Evolutionary conservation across 2,329 filamentous ascomycete genomes (phyloP).

Genomic region (Exutisphaerella laricina): DNA sequence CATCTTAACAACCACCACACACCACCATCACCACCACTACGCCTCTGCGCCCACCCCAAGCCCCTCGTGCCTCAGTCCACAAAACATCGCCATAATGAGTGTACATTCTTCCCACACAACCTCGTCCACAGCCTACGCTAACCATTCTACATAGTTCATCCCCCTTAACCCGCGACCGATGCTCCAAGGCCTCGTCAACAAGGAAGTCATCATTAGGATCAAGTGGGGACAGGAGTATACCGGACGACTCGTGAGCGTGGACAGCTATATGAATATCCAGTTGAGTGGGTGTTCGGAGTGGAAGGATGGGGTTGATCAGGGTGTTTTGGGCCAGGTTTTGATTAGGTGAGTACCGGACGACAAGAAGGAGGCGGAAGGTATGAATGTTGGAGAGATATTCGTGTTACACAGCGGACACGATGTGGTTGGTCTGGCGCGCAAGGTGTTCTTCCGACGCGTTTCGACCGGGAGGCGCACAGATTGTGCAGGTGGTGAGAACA

Average conservation of each 20-base stretch:
- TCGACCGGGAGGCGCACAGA: background rate
- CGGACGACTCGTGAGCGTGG: constrained; percentile 82
- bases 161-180: constrained; percentile 95
- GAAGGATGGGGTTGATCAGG: constrained; percentile 79
- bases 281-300: constrained; percentile 87
- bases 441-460: no score
- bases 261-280: constrained; percentile 99
- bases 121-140: no score
- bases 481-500: background rate
- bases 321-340: constrained; percentile 80
- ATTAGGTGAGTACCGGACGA: constrained; percentile 65
- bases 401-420: no score
- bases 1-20: background rate
- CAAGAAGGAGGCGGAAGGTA: no score
- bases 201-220: constrained; percentile 82
- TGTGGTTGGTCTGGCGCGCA: no score
- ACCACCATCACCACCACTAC: no score
- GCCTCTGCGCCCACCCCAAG: no score
- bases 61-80: no score
- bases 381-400: background rate
- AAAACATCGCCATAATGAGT: no score
- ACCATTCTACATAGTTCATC: constrained; percentile 62
- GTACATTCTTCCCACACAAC: no score
- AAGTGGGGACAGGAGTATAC: constrained; percentile 99
- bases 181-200: constrained; percentile 91